These are phyloP conservation scores for Penicillium taxi DNA, from an alignment of 495 filamentous ascomycete species.

Conservation along the genomic window DNA sequence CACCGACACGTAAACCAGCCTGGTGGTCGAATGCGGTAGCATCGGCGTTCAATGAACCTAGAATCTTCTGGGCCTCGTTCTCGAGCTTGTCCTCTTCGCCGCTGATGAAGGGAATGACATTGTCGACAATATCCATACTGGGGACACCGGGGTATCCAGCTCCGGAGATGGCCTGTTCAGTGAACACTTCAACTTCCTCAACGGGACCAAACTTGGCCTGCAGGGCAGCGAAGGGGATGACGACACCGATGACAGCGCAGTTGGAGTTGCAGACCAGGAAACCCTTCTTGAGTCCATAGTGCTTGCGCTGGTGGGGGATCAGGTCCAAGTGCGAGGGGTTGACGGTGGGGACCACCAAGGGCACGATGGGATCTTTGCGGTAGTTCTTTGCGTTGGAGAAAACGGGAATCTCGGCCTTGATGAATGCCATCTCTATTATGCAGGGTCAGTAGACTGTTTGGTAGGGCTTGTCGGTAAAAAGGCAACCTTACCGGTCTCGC, in stretches of 20 bases:
- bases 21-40: constrained; percentile 61
- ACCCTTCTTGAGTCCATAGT: constrained; percentile 60
- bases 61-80: constrained; percentile 78
- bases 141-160: constrained; percentile 84
- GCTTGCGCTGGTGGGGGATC: constrained; percentile 65
- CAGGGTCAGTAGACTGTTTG: neutral
- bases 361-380: constrained; percentile 73
- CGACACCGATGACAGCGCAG: constrained; percentile 82
- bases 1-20: constrained; percentile 56
- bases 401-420: constrained; percentile 67
- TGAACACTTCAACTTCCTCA: constrained; percentile 69
- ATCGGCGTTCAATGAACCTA: constrained; percentile 57
- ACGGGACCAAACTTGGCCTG: constrained; percentile 68
- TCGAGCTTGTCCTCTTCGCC: constrained; percentile 87
- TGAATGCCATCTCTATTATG: constrained; percentile 64
- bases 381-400: constrained; percentile 91
- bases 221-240: constrained; percentile 80
- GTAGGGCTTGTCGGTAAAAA: neutral
- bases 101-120: constrained; percentile 78
- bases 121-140: constrained; percentile 67
- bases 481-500: constrained; percentile 67
- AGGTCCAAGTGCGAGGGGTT: constrained; percentile 71
- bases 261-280: constrained; percentile 88
- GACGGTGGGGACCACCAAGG: constrained; percentile 77
- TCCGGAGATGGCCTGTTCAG: constrained; percentile 80